A percentile compares a stretch with the other conserved stretches of the same genome.
These are phyloP conservation scores for Aspergillus olivimuriae DNA, from an alignment of 495 filamentous ascomycete species.

Conservation along the genomic window DNA sequence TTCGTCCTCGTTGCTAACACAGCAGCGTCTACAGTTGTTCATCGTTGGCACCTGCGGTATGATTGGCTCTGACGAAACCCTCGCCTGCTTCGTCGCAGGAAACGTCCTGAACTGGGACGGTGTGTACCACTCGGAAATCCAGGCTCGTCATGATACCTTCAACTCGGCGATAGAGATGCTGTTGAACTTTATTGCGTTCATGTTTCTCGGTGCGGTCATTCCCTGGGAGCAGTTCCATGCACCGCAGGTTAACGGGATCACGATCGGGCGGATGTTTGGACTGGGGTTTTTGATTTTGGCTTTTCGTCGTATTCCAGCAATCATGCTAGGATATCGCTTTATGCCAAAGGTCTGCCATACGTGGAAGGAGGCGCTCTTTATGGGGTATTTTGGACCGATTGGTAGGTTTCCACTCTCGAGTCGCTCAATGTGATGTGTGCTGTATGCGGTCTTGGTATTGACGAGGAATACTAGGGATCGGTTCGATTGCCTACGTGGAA, in stretches of 20 bases:
- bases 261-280: slow-evolving; percentile 21
- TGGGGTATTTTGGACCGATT: slow-evolving; percentile 37
- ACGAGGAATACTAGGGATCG: too few relatives aligned
- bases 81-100: slow-evolving; percentile 36
- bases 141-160: slow-evolving; percentile 34
- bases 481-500: slow-evolving; percentile 38
- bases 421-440: too few relatives aligned
- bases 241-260: slow-evolving; percentile 24
- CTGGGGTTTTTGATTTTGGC: slow-evolving; percentile 28
- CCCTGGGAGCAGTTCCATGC: slow-evolving; percentile 31
- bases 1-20: too few relatives aligned
- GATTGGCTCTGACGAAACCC: slow-evolving; percentile 34
- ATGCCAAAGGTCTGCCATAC: slow-evolving; percentile 28
- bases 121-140: slow-evolving; percentile 24
- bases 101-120: slow-evolving; percentile 37
- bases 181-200: slow-evolving; percentile 37
- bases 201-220: slow-evolving; percentile 38
- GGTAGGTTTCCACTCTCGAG: slow-evolving; percentile 16
- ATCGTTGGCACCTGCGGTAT: slow-evolving; percentile 35
- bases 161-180: slow-evolving; percentile 28
- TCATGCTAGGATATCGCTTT: slow-evolving; percentile 32
- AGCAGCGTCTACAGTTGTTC: slow-evolving; percentile 20
- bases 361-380: slow-evolving; percentile 37
- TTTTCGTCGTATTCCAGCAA: slow-evolving; percentile 32
- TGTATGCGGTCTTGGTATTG: too few relatives aligned